Base-by-base conservation (phyloP, 140 eudicot genomes). In the Anethum foeniculum region DNA sequence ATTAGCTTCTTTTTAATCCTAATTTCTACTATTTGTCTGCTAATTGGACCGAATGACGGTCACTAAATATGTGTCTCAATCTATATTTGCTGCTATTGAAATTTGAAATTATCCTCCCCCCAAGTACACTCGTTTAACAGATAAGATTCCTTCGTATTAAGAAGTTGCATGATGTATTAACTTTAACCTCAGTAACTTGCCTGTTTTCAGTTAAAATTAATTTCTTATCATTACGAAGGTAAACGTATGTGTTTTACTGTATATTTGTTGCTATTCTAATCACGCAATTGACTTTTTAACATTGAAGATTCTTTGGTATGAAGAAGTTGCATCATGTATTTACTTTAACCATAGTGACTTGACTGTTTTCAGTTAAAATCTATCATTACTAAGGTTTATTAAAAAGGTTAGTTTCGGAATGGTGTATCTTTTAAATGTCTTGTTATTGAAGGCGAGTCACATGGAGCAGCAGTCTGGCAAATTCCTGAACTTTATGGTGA, bases 401-500 rank as follows among this genome's bases (percentile, higher is more conserved):
- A 5, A 75, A 3, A 43, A 25, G 7, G n/a, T n/a, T 21, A 34
- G 64, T 10, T 43, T 41, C 13, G 7, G 23, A 58, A 58, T 58
- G 72, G 10, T n/a, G 49, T 75, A 30, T 46, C 80, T 76, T 44
- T 15, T 34, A 48, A 44, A 38, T 74, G 77, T 32, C 67, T 64
- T 77, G 73, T 43, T 28, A 21, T 76, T 89, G 74, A 85, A 94
- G 98, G 98, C 64, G 97, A 92, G 84, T 86, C 98, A 32, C 93
- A 88, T 85, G 97, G 91, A 83, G 97, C 97, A 23, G 96, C 97
- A 12, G 90, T 95, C 71, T 95, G 99, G 99, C 99, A 92, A 83
- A 95, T 95, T 68, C 97, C 97, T 56, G 99, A 95, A 85, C 82
- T 95, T 34, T 95, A 95, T 84, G 99, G 99, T 73, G 97, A 95